phyloP scores from a whole-genome alignment of 441 rosid genomes.

The Lepidium campestre region DNA sequence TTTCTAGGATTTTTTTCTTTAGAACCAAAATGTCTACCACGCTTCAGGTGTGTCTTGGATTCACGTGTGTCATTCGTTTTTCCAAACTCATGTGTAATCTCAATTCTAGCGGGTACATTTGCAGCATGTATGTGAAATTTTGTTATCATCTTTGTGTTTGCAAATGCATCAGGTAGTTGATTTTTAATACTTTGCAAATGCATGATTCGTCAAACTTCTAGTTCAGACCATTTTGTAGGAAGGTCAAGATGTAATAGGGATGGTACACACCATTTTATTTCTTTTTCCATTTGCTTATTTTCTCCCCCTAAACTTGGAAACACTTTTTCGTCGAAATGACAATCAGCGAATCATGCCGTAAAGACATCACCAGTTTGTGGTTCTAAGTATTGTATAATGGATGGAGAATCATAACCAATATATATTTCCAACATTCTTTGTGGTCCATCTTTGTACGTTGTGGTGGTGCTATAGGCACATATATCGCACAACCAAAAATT shows the following conservation, averaged over 20 bases:
- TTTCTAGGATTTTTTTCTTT: no score
- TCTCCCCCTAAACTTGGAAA: not conserved
- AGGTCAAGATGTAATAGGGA: not conserved
- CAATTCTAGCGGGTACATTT: no score
- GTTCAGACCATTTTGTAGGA: not conserved
- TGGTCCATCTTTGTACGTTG: not conserved
- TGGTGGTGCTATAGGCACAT: not conserved
- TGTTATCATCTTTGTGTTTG: not conserved
- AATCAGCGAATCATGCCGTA: not conserved
- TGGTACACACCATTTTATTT: no score
- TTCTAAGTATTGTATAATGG: no score
- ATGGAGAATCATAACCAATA: no score
- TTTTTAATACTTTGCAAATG: not conserved
- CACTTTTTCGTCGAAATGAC: not conserved
- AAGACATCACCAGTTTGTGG: no score
- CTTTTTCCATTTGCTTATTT: not conserved
- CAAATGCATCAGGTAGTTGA: not conserved
- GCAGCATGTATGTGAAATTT: not conserved
- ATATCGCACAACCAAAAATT: not conserved
- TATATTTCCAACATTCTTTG: no score
- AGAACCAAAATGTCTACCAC: no score
- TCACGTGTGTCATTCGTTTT: no score
- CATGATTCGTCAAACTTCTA: not conserved
- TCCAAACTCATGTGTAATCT: no score
- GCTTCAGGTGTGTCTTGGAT: no score